Evolutionary conservation across 1,284 basidiomycete species (phyloP).

Genomic region (Porodaedalea pini): DNA sequence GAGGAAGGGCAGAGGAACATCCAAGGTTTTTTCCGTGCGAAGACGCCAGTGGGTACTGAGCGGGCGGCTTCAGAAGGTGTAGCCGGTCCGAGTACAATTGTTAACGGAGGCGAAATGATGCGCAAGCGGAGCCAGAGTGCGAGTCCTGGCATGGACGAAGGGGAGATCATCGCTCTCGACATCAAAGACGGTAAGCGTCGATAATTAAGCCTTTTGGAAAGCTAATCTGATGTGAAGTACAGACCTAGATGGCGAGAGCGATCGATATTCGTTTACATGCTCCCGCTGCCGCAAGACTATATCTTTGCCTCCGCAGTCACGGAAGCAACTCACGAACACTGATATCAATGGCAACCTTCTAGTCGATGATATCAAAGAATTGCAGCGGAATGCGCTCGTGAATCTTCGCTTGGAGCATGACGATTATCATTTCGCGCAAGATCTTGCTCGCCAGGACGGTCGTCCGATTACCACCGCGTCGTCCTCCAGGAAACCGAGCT

Average conservation of each 20-base stretch:
- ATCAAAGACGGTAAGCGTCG: slow-evolving; percentile 7
- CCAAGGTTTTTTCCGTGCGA: slow-evolving; percentile 70
- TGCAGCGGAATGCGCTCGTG: slow-evolving; percentile 37
- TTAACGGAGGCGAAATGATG: slow-evolving; percentile 23
- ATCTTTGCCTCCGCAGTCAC: slow-evolving; percentile 7
- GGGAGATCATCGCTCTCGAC: slow-evolving; percentile 13
- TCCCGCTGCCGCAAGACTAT: slow-evolving; percentile 23
- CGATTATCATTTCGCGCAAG: slow-evolving; percentile 84
- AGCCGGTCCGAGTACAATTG: slow-evolving; percentile 13
- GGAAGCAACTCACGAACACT: slow-evolving; percentile 3
- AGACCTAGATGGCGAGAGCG: neutral
- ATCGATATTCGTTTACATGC: slow-evolving; percentile 22
- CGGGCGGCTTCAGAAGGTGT: slow-evolving; percentile 8
- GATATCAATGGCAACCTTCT: neutral
- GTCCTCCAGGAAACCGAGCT: slow-evolving; percentile 2
- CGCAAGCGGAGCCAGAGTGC: slow-evolving; percentile 25
- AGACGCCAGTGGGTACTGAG: neutral
- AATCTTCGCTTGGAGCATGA: slow-evolving; percentile 68
- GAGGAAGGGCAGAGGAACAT: slow-evolving; percentile 86
- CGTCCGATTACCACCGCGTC: neutral
- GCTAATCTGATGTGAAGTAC: neutral
- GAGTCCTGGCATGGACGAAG: neutral
- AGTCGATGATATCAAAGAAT: slow-evolving; percentile 18
- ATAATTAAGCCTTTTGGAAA: neutral
- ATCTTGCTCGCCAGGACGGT: slow-evolving; percentile 46